A percentile compares a stretch with the other conserved stretches of the same genome.
These are phyloP conservation scores for Vaccinium vitisidaea DNA, from an alignment of 148 eudicot species.

Conservation along the genomic window DNA sequence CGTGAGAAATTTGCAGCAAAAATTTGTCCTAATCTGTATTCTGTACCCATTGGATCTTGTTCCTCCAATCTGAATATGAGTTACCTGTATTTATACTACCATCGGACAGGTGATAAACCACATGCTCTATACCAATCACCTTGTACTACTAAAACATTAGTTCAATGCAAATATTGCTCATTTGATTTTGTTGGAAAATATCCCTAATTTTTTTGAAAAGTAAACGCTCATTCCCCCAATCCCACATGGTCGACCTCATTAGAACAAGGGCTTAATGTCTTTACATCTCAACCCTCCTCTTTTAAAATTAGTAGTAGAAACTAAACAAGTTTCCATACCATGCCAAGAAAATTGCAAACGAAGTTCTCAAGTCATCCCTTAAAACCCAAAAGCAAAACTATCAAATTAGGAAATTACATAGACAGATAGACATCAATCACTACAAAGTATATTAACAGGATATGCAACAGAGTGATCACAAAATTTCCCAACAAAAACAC, in stretches of 20 bases:
- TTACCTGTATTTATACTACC: not conserved
- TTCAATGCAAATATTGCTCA: not conserved
- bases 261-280: not conserved
- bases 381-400: not conserved
- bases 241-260: not conserved
- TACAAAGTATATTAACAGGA: not conserved
- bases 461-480: not conserved
- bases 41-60: not conserved
- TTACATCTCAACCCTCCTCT: not conserved
- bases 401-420: not conserved
- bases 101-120: not conserved
- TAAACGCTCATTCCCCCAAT: not conserved
- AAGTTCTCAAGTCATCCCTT: not conserved
- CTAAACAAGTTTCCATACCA: not conserved
- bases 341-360: too few relatives aligned
- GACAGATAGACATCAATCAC: not conserved
- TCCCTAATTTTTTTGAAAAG: not conserved
- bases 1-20: not conserved
- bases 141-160: not conserved
- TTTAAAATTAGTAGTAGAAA: not conserved
- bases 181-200: too few relatives aligned
- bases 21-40: not conserved
- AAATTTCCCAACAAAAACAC: not conserved
- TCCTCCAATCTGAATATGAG: not conserved
- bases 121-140: not conserved